Evolutionary conservation across 2,329 filamentous ascomycete species (phyloP), one percentile per base, ranked within the genome.

Genomic region (Talaromyces funiculosus): DNA sequence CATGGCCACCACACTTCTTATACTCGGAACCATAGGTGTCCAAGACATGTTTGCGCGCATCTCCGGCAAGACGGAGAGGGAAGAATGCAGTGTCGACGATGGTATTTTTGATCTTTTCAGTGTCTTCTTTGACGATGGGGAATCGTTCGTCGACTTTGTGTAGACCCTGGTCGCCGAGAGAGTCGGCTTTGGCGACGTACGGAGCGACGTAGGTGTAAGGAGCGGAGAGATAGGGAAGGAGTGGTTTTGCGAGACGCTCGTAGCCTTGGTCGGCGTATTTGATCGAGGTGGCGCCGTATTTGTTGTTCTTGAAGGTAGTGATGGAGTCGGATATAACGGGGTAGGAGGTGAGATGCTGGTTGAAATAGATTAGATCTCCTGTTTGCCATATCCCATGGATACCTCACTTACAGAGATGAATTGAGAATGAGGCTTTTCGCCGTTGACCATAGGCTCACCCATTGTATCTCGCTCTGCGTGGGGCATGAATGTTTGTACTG

Each of bases 201-300:
- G 93, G 92, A 57, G 87, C 86, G 64, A 96, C 84, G 73, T 90
- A 94, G 71, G 84, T 82, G 79, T 91, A 93, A 37, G 92, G 92
- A 68, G 84, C 89, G 68, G 86, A 77, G 68, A 97, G 80, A 77
- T 90, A 91, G 29, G 90, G 89, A 59, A 93, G 78, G 64, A 96
- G 78, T 20, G 92, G 90, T 67, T 87, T 88, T 72, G 88, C 88
- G 69, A 96, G 82, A 65, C 84, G 86, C 71, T 86, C 80, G 81
- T 92, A 96, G 69, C 87, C 87, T 63, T 86, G 84, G 72, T 89
- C 84, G 73, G 88, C 84, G 64, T 94, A 77, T 68, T 89, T 82
- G 72, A 97, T 80, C 45, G 91, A 92, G 78, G 88, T 92, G 74
- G 91, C 87, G 71, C 90, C 92, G 72, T 90, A 88, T 55, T 90